These are phyloP conservation scores for Bathelium albidoporum DNA, from an alignment of 495 filamentous ascomycete genomes.

Conservation along the genomic window DNA sequence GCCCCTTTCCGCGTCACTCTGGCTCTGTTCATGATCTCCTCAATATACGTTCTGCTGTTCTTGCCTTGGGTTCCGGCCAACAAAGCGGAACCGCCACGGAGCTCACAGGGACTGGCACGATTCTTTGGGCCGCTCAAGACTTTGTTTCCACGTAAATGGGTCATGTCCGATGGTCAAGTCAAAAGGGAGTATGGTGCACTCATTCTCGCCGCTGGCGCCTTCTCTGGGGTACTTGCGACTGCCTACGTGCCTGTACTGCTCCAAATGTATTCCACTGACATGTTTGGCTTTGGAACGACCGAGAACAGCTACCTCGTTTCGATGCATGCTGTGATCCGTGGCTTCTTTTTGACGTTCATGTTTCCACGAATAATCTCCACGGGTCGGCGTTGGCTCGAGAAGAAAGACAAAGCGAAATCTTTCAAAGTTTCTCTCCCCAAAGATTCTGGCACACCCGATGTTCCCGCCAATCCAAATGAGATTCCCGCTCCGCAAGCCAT, in stretches of 20 bases:
- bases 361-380: conserved; percentile 44
- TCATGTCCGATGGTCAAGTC: conserved; percentile 32
- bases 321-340: conserved; percentile 42
- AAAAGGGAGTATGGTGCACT: conserved; percentile 41
- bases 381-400: conserved; percentile 39
- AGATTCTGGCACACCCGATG: conserved; percentile 9
- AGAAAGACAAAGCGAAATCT: background rate
- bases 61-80: conserved; percentile 34
- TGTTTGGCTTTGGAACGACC: conserved; percentile 42
- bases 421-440: background rate
- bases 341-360: conserved; percentile 42
- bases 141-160: conserved; percentile 38
- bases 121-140: conserved; percentile 47
- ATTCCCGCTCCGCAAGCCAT: conserved; percentile 18
- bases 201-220: conserved; percentile 43
- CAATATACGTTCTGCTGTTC: conserved; percentile 14
- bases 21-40: conserved; percentile 23
- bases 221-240: conserved; percentile 46
- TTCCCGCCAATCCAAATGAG: conserved; percentile 13
- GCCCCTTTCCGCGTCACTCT: conserved; percentile 45
- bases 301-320: conserved; percentile 47
- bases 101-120: conserved; percentile 25
- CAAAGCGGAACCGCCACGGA: conserved; percentile 10
- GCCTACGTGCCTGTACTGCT: conserved; percentile 38
- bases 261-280: conserved; percentile 38